A percentile compares a stretch with the other conserved stretches of the same genome.
Conservation (phyloP, 352 stramenopile genomes). For the Aphanomyces invadans region DNA sequence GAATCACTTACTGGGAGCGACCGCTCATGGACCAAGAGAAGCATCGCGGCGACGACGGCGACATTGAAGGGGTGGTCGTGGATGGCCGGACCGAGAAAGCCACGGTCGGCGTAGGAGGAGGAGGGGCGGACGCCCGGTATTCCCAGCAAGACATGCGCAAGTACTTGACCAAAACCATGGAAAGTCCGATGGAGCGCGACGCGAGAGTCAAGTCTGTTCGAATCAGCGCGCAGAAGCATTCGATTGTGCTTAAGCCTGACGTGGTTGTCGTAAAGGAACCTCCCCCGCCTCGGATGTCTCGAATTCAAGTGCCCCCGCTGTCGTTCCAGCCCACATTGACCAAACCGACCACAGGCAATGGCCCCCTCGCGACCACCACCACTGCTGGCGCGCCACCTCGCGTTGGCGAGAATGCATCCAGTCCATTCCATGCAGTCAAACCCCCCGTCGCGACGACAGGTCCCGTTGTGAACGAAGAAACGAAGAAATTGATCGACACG, state of each 20-base stretch:
- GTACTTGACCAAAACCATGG: slow-evolving; percentile 82
- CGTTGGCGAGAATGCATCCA: too few species aligned
- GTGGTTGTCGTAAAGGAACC: neutral
- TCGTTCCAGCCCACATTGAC: slow-evolving; percentile 28
- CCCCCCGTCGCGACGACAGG: too few species aligned
- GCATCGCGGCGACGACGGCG: slow-evolving; percentile 54
- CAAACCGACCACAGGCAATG: too few species aligned
- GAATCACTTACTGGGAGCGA: slow-evolving; percentile 88
- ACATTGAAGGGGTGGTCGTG: slow-evolving; percentile 74
- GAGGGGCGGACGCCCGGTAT: slow-evolving; percentile 50
- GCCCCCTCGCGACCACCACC: too few species aligned
- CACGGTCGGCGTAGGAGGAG: slow-evolving; percentile 57
- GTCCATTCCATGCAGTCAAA: too few species aligned
- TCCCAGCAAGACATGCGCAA: slow-evolving; percentile 65
- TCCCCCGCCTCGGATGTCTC: neutral
- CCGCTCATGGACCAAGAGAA: slow-evolving; percentile 79
- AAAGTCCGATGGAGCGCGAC: slow-evolving; percentile 56
- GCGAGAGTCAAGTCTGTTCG: slow-evolving; percentile 41
- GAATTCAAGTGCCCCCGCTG: slow-evolving; percentile 50
- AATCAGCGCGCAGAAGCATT: slow-evolving; percentile 55
- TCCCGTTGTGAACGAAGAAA: slow-evolving; percentile 29
- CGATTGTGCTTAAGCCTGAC: slow-evolving; percentile 29
- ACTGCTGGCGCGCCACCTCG: too few species aligned
- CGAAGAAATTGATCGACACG: slow-evolving; percentile 60
- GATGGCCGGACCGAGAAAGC: slow-evolving; percentile 61